These are phyloP conservation scores for Xylaria sp. DNA, from an alignment of 2,329 filamentous ascomycete species.

Conservation along the genomic window DNA sequence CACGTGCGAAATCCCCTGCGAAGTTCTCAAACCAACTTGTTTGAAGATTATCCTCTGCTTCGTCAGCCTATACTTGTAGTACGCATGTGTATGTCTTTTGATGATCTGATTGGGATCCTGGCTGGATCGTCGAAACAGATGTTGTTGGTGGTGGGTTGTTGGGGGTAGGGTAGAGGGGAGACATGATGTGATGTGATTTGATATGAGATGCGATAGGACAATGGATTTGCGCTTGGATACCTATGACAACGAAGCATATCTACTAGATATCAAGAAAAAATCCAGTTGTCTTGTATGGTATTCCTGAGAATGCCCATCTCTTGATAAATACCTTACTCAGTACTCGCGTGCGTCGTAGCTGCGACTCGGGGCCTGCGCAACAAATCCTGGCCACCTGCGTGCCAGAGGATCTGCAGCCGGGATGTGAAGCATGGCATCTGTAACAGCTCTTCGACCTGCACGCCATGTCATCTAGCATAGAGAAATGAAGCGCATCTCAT, in stretches of 20 bases:
- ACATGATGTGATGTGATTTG: too few species aligned
- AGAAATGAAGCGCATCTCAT: too few species aligned
- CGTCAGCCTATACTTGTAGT: constrained; percentile 13
- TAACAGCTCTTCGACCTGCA: constrained; percentile 12
- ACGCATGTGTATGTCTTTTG: neutral
- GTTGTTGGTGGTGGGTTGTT: neutral
- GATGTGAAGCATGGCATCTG: constrained; percentile 20
- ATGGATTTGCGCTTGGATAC: neutral
- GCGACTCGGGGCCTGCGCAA: constrained; percentile 2
- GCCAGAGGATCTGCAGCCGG: constrained; percentile 28
- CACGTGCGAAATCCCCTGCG: constrained; percentile 15
- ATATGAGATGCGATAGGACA: neutral
- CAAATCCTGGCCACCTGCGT: neutral
- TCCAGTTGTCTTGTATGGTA: neutral
- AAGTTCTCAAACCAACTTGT: constrained; percentile 24
- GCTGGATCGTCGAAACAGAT: constrained; percentile 6
- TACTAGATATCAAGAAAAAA: neutral
- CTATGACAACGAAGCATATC: neutral
- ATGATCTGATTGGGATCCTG: constrained; percentile 16
- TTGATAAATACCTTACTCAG: too few species aligned
- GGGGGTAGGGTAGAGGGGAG: too few species aligned
- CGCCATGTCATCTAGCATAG: neutral
- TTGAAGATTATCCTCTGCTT: constrained; percentile 15
- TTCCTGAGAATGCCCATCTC: neutral
- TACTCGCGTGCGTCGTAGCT: too few species aligned